phyloP scores from a whole-genome alignment of 1,284 basidiomycete genomes.

The Ustilago nuda region DNA sequence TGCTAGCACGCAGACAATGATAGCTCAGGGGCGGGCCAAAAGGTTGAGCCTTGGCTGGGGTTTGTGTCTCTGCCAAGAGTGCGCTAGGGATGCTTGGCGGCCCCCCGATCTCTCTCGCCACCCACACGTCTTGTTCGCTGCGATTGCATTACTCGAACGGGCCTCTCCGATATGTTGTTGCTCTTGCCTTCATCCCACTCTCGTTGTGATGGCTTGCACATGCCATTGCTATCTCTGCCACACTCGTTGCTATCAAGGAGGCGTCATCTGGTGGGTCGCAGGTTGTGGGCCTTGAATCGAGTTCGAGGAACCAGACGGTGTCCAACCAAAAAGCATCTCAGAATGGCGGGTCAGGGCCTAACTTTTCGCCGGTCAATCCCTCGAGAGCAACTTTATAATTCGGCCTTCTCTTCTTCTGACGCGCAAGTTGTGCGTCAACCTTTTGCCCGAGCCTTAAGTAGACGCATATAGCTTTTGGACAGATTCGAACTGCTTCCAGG shows the following conservation, averaged over 20 bases:
- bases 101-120: not conserved
- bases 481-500: slow-evolving; percentile 1
- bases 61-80: slow-evolving; percentile 25
- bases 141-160: not conserved
- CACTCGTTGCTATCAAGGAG: no score
- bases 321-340: slow-evolving; percentile 1
- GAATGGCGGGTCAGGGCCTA: not conserved
- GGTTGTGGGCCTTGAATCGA: no score
- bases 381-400: not conserved
- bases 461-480: slow-evolving; percentile 1
- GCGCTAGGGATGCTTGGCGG: slow-evolving; percentile 28
- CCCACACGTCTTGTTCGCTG: not conserved
- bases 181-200: not conserved
- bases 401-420: not conserved
- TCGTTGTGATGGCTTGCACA: not conserved
- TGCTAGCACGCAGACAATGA: slow-evolving; percentile 1
- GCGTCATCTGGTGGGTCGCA: no score
- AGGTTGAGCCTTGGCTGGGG: slow-evolving; percentile 11
- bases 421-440: slow-evolving; percentile 5
- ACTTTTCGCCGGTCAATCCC: slow-evolving; percentile 22
- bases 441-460: not conserved
- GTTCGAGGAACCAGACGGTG: not conserved
- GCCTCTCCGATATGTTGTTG: not conserved
- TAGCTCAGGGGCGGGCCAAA: slow-evolving; percentile 19
- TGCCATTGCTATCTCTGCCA: not conserved